These are phyloP conservation scores for Dianthus caryophyllus DNA, from an alignment of 148 eudicot genomes.

Conservation along the genomic window DNA sequence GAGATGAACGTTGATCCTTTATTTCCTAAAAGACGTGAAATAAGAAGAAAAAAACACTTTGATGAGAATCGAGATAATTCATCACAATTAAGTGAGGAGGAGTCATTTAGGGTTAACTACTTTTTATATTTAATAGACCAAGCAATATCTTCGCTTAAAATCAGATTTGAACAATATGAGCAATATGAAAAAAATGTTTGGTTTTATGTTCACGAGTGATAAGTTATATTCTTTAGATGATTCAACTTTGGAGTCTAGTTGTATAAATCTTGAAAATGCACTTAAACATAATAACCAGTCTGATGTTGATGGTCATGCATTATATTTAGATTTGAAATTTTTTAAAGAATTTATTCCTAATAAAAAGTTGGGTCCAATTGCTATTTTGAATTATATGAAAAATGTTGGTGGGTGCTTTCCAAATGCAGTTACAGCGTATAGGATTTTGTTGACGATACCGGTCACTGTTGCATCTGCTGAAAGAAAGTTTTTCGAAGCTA, in stretches of 20 bases:
- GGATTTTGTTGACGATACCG: no score
- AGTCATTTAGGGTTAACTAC: constrained; percentile 18
- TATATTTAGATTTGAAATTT: background rate
- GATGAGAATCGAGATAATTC: no score
- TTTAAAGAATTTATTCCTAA: no score
- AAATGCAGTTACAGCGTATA: constrained; percentile 3
- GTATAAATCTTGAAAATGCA: constrained; percentile 14
- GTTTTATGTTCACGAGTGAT: constrained; percentile 13
- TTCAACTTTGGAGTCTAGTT: constrained; percentile 12
- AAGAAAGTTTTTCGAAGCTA: no score
- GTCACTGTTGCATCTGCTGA: no score
- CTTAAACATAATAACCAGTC: constrained; percentile 11
- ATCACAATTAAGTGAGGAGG: background rate
- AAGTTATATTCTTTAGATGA: constrained; percentile 14
- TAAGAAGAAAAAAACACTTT: no score
- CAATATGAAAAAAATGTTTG: constrained; percentile 16
- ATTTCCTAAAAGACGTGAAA: no score
- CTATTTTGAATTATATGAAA: background rate
- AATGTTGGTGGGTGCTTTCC: background rate
- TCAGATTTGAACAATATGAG: constrained; percentile 18
- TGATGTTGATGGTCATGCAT: constrained; percentile 14
- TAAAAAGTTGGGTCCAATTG: background rate
- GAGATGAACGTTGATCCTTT: no score
- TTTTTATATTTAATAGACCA: constrained; percentile 24
- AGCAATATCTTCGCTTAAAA: background rate